Base-by-base conservation (phyloP, 2,329 filamentous ascomycete species). In the Neofusicoccum kwambonambiense region DNA sequence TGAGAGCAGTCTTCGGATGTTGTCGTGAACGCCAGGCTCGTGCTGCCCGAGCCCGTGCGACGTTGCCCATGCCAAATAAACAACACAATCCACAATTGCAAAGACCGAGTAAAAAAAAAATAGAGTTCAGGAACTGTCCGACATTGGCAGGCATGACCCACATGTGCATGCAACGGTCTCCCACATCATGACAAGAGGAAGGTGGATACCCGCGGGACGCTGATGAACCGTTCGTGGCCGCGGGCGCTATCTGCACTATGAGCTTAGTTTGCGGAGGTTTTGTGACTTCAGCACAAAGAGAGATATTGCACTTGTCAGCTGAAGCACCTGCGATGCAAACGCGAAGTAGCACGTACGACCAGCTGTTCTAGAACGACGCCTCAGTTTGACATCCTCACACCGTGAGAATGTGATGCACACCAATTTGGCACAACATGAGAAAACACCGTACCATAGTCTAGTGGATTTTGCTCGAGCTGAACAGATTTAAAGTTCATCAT, bases 401-500 rank as follows among this genome's bases (percentile, higher is more conserved):
- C 44, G 19, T 12, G 9, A n/a, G 22, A n/a, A 27, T 34, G 15
- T 31, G 52, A 44, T 15, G 39, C 9, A 13, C 9, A 50, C 22
- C 12, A 50, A 34, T 19, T 19, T 13, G 11, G 15, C 15, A 37
- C 50, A 37, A 52, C 31, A 52, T 13, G 31, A 37, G 15, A 13
- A 37, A 15, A 37, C 34, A 35, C 19, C 15, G 22, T 27, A 42
- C 17, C 7, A 15, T n/a, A n/a, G 22, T 44, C n/a, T 12, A 27
- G 12, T 3, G 13, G 11, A 31, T 6, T 44, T 13, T 8, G 13
- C 13, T 45, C 9, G 7, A 47, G n/a, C 12, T 22, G 12, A 12
- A 69, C 61, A 76, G 7, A 76, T 47, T 47, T n/a, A 60, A 6
- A 60, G 56, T 60, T 63, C 56, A 15, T 77, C 76, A 12, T 78